Conservation (phyloP, 495 filamentous ascomycete species). For the Penicillium taxi region DNA sequence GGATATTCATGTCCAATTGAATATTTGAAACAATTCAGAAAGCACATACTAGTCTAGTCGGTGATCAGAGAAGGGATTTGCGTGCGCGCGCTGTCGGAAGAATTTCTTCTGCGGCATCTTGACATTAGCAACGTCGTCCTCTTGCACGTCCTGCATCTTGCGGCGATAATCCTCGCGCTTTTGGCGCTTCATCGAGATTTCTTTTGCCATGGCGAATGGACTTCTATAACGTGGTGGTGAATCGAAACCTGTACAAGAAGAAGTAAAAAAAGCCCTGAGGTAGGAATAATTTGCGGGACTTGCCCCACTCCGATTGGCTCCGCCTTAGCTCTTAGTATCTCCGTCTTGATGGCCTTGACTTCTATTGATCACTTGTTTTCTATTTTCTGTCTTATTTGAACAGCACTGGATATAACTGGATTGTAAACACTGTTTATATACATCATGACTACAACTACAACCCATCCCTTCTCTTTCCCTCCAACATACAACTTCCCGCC, state of each 20-base stretch:
- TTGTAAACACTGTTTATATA: too few species aligned
- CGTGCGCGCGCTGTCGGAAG: conserved; percentile 92
- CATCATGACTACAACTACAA: conserved; percentile 12
- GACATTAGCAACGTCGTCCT: conserved; percentile 23
- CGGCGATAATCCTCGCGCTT: conserved; percentile 67
- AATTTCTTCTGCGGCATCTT: conserved; percentile 84
- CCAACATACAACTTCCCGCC: conserved; percentile 45
- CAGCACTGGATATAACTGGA: too few species aligned
- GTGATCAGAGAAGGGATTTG: conserved; percentile 96
- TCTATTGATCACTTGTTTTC: conserved; percentile 4
- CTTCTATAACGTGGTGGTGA: background rate
- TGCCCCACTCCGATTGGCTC: conserved; percentile 15
- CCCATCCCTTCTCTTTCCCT: conserved; percentile 32
- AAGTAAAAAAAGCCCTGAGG: background rate
- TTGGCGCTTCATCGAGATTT: conserved; percentile 53
- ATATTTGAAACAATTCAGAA: background rate
- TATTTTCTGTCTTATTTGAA: too few species aligned
- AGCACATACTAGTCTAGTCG: conserved; percentile 67
- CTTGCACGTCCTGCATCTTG: conserved; percentile 21
- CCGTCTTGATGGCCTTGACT: too few species aligned
- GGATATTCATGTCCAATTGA: background rate
- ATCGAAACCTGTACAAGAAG: conserved; percentile 1
- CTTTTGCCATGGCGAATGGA: conserved; percentile 36
- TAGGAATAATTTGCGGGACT: conserved; percentile 16
- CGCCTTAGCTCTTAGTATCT: conserved; percentile 5